Evolutionary conservation across 345 rosid species (phyloP), one percentile per base, ranked within the genome.

Genomic region (Salix purpurea): DNA sequence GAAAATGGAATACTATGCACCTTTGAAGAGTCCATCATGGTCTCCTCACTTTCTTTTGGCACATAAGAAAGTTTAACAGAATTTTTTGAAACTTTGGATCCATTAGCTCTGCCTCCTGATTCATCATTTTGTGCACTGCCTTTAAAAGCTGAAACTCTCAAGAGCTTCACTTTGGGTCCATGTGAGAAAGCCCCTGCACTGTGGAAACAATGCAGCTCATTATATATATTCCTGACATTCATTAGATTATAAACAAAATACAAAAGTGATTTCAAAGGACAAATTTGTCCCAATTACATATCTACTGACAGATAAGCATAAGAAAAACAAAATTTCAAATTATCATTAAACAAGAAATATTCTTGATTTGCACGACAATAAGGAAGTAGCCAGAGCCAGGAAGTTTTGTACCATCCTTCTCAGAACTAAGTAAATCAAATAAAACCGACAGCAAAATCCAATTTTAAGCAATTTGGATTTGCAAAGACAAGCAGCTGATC

Each of bases 71-170:
- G 84, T 80, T 90, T 88, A 80, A 79, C 87, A 65, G 93, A 90
- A 58, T 79, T 89, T 67, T 87, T 87, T 44, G 88, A 52, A 82
- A 79, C 83, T 82, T 85, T 89, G 74, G 87, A 86, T 69, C 89
- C 91, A 79, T 80, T 80, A 58, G 83, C 84, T 52, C 89, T 83
- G 72, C 85, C 85, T 64, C 87, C 85, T 44, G 90, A 78, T 77
- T 89, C 92, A 62, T 88, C 85, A 81, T 83, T 90, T 80, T 81
- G 88, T 32, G 85, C 85, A 81, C 80, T 86, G 40, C 97, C 92
- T 88, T 92, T 91, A 67, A 94, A 94, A 37, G 97, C 88, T 39
- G 92, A 89, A 80, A 94, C 82, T 83, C 86, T 89, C 50, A 89
- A 81, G 71, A 87, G 74, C 77, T 85, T 91, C 65, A 84, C 84